Evolutionary conservation across 768 basidiomycete genomes (phyloP), one percentile per base, ranked within the genome.

Genomic region (Amanita jacksonii): DNA sequence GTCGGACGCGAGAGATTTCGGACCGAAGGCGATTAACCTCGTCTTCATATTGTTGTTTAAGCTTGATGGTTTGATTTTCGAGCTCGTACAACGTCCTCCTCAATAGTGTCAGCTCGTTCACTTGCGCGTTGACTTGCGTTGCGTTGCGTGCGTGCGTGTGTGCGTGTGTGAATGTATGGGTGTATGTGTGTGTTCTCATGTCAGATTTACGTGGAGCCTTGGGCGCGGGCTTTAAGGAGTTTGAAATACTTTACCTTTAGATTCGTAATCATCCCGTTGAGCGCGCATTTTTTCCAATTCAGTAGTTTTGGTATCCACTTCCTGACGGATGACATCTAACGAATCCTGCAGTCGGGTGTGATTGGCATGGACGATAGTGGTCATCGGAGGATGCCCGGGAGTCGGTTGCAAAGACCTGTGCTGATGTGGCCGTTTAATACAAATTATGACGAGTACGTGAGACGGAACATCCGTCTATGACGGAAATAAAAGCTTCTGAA

Each of bases 211-310:
- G n/a, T n/a, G n/a, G n/a, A n/a, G n/a, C n/a, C n/a, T n/a, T n/a
- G n/a, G n/a, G n/a, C n/a, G n/a, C n/a, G n/a, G n/a, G n/a, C n/a
- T n/a, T n/a, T n/a, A n/a, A n/a, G n/a, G n/a, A n/a, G 20, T n/a
- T 20, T 20, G 19, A 33, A 19, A 15, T 24, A 16, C 65, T 77
- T 51, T 50, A 88, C 90, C 73, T 69, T 85, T 85, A 3, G 65
- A 69, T 62, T 90, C 88, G 59, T 77, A 83, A 46, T 91, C 90
- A 51, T 90, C 87, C 28, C 83, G 65, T 61, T 90, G 79, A 23
- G 62, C 69, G 46, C 84, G 76, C 49, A 81, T 63, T n/a, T 70
- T 57, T 22, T 65, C 66, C 39, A 78, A 66, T 55, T 92, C 88
- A 20, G 70, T 63, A 3, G 76, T 61, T 36, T 89, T 62, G 44